Base-by-base conservation (phyloP, 805 yeast species). In the Yamadazyma olivae region DNA sequence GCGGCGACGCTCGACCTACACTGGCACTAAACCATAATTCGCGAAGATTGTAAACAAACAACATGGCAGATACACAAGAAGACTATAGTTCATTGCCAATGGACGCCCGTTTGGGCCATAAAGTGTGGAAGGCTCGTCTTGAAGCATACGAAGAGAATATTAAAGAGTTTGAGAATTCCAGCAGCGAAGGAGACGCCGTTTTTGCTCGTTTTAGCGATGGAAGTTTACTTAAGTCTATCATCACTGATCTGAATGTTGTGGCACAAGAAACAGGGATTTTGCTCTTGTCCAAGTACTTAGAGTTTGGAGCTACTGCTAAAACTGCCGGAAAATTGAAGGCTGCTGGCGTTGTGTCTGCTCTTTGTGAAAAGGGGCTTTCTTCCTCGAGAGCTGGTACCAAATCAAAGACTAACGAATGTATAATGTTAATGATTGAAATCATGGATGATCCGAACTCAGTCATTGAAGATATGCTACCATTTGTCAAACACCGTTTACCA, bases 241-340 rank as follows among this genome's bases (percentile, higher is more conserved):
- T 84, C 6, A 68, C 76, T 3, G 99, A 93, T 54, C 57, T 82
- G 21, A 93, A 93, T 54, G 96, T 89, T 14, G 93, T 83, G 13
- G 95, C 98, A 0, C 95, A 89, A 45, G 98, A 93, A 51, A 65
- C 82, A 1, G 98, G 87, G 4, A 64, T 88, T 15, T 55, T 62
- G 3, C 71, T 84, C 6, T 56, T 87, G 5, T 59, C 60, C 10
- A 68, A 76, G 4, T 74, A 76, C 49, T 59, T 84, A 28, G 74
- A 76, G 48, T 73, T 57, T 50, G 84, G 85, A 2, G 82, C 81
- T 0, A 52, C 56, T 2, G 38, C 74, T 0, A 48, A 53, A 2
- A 70, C 55, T 3, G 63, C 72, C 32, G 28, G 56, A 5, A 65
- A 59, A 43, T 50, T 79, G 15, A 70, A 77, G 42, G 46, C 52